phyloP scores from a whole-genome alignment of 345 rosid species.

The Arabis hirsuta region DNA sequence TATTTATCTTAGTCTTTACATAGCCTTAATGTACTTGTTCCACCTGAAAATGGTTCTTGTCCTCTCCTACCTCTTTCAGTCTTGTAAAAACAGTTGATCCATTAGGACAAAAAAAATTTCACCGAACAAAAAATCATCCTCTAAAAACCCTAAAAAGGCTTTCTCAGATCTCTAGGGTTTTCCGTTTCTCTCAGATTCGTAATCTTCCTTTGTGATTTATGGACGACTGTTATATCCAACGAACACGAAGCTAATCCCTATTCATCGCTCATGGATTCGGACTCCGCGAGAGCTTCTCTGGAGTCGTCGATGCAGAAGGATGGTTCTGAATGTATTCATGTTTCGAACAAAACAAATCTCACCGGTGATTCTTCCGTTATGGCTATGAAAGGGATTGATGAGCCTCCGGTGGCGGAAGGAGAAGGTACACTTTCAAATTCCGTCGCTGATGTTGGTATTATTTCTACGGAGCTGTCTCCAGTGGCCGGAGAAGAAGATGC shows the following conservation, averaged over 20 bases:
- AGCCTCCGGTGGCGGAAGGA: not conserved
- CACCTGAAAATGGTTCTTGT: conserved; percentile 20
- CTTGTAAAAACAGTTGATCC: conserved; percentile 4
- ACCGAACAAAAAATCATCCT: conserved; percentile 14
- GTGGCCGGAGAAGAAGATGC: conserved; percentile 30
- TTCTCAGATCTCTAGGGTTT: conserved; percentile 41
- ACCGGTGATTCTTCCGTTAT: conserved; percentile 13
- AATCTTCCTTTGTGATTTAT: conserved; percentile 20
- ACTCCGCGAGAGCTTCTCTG: conserved; percentile 27
- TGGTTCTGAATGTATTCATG: conserved; percentile 23
- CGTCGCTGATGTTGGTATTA: conserved; percentile 18
- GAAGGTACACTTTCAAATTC: conserved; percentile 16
- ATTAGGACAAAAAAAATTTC: not conserved
- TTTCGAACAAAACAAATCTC: conserved; percentile 22
- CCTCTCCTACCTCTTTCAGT: conserved; percentile 24
- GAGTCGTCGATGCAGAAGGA: conserved; percentile 28
- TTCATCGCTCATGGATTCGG: conserved; percentile 32
- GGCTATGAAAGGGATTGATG: conserved; percentile 13
- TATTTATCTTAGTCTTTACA: too few species aligned
- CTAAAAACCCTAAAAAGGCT: conserved; percentile 38
- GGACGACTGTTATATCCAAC: conserved; percentile 29
- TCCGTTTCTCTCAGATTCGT: conserved; percentile 9
- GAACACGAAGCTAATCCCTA: conserved; percentile 38
- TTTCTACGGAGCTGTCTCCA: conserved; percentile 29
- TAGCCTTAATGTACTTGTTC: not conserved